phyloP scores from a whole-genome alignment of 495 filamentous ascomycete species.

The Corynascus novoguineensis region DNA sequence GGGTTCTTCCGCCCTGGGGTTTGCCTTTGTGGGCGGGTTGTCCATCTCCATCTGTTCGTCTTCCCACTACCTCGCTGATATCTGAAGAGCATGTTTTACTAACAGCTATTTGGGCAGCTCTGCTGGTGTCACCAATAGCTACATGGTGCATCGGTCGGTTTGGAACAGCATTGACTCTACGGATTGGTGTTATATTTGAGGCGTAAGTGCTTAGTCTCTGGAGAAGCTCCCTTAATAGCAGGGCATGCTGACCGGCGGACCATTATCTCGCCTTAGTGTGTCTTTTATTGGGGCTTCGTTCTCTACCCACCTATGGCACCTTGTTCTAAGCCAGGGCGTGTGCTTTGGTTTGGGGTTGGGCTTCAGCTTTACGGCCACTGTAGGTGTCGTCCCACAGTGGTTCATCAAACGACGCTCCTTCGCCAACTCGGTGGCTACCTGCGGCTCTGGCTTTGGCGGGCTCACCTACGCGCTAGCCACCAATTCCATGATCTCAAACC shows the following conservation, averaged over 20 bases:
- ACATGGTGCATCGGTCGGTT: slow-evolving; percentile 52
- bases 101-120: slow-evolving; percentile 40
- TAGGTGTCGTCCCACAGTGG: slow-evolving; percentile 73
- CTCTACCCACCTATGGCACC: slow-evolving; percentile 62
- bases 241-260: neutral
- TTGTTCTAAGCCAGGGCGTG: slow-evolving; percentile 71
- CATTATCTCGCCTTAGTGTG: slow-evolving; percentile 23
- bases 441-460: slow-evolving; percentile 72
- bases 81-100: neutral
- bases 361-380: slow-evolving; percentile 66
- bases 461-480: slow-evolving; percentile 55
- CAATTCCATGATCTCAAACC: slow-evolving; percentile 54
- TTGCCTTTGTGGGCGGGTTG: slow-evolving; percentile 69
- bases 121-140: slow-evolving; percentile 60
- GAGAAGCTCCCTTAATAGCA: too few relatives aligned
- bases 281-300: slow-evolving; percentile 64
- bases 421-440: slow-evolving; percentile 66
- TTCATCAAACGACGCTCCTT: slow-evolving; percentile 63
- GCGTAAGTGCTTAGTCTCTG: slow-evolving; percentile 32
- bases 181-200: slow-evolving; percentile 56
- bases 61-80: neutral
- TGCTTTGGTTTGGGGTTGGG: slow-evolving; percentile 72
- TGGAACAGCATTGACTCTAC: slow-evolving; percentile 53
- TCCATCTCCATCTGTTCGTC: slow-evolving; percentile 51
- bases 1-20: slow-evolving; percentile 53